A percentile compares a stretch with the other conserved stretches of the same genome.
phyloP scores from a whole-genome alignment of 352 stramenopile genomes.

The Globisporangium spinosum region DNA sequence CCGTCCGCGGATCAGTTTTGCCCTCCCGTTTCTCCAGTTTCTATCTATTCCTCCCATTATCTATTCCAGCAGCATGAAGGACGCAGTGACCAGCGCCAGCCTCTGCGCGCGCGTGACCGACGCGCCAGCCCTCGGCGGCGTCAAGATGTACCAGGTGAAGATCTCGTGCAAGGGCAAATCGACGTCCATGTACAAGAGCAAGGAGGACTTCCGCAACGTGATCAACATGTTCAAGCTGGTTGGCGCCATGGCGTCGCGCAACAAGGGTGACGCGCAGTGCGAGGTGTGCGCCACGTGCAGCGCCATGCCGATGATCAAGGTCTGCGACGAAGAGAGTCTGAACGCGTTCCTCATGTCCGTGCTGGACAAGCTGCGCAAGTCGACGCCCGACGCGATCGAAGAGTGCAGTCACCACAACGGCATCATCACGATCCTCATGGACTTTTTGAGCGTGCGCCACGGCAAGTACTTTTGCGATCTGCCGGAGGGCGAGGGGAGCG shows the following conservation, averaged over 20 bases:
- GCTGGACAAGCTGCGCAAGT: constrained; percentile 57
- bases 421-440: constrained; percentile 80
- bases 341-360: constrained; percentile 52
- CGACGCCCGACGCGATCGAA: constrained; percentile 35
- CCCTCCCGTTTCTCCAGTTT: neutral
- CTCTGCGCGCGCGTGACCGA: constrained; percentile 56
- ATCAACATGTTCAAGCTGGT: constrained; percentile 82
- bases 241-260: constrained; percentile 53
- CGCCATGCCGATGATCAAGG: constrained; percentile 33
- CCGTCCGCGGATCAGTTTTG: constrained; percentile 3
- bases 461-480: constrained; percentile 70
- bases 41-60: constrained; percentile 17
- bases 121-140: constrained; percentile 60
- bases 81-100: constrained; percentile 27
- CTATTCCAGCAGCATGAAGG: constrained; percentile 44
- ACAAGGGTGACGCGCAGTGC: constrained; percentile 42
- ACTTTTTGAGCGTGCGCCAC: constrained; percentile 76
- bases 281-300: constrained; percentile 53
- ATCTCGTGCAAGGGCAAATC: constrained; percentile 72
- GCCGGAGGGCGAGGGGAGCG: constrained; percentile 23
- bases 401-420: constrained; percentile 64
- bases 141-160: constrained; percentile 84
- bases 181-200: constrained; percentile 79
- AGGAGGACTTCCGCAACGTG: constrained; percentile 80
- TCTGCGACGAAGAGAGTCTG: constrained; percentile 51